Percentiles rank a stretch among this genome's conserved stretches.
Conservation (phyloP, 225 moss, liverwort and hornwort species). For the Climacium dendroides region DNA sequence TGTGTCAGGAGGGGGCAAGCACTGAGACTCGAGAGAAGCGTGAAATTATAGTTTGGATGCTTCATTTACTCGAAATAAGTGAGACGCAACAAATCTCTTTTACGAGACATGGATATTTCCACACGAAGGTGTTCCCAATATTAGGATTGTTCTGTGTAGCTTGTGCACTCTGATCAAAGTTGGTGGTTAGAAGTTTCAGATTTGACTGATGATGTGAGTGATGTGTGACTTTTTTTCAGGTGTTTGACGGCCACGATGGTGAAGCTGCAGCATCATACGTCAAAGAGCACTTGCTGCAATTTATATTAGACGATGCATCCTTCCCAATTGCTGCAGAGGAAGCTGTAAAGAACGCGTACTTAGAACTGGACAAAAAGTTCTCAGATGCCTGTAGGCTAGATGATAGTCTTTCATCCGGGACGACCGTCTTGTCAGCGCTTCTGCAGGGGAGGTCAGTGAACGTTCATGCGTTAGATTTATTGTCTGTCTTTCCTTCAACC, state of each 20-base stretch:
- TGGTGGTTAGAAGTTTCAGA: background rate
- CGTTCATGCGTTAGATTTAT: background rate
- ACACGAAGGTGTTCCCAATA: background rate
- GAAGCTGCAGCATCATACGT: slow-evolving; percentile 74
- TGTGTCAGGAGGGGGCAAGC: background rate
- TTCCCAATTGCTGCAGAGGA: slow-evolving; percentile 52
- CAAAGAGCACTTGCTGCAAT: slow-evolving; percentile 57
- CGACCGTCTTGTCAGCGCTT: slow-evolving; percentile 74
- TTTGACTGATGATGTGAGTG: background rate
- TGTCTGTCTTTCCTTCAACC: background rate
- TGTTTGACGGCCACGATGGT: slow-evolving; percentile 92
- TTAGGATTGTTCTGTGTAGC: background rate
- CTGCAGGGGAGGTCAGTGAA: slow-evolving; percentile 74
- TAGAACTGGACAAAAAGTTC: slow-evolving; percentile 56
- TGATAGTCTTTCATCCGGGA: slow-evolving; percentile 56
- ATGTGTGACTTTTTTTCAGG: slow-evolving; percentile 27
- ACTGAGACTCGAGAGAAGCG: background rate
- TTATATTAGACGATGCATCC: slow-evolving; percentile 54
- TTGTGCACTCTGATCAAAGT: background rate
- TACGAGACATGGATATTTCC: background rate
- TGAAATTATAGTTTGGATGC: background rate
- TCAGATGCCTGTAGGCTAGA: slow-evolving; percentile 45
- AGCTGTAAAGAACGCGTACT: slow-evolving; percentile 76
- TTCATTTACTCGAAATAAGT: background rate
- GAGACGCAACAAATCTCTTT: background rate